Conservation (phyloP, 176 grass and related monocot species). For the Triticum aestivum region DNA sequence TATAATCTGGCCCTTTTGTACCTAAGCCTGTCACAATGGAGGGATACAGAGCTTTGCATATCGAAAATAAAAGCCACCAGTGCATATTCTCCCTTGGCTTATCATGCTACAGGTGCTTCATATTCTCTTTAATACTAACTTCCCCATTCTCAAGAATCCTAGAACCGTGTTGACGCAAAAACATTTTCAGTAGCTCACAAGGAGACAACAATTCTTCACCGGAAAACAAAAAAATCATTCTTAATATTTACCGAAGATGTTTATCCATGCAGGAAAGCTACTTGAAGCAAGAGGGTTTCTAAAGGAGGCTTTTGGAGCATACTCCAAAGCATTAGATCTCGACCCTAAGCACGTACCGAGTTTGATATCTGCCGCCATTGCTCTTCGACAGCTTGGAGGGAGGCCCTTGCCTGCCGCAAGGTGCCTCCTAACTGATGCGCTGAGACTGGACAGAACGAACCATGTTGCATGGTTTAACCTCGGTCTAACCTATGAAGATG, state of each 20-base stretch:
- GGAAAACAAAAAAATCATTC: not conserved
- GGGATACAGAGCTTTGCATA: slow-evolving; percentile 73
- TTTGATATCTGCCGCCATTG: slow-evolving; percentile 60
- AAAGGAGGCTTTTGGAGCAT: slow-evolving; percentile 58
- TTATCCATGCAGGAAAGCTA: slow-evolving; percentile 54
- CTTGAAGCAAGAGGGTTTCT: slow-evolving; percentile 57
- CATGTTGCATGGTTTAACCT: slow-evolving; percentile 89
- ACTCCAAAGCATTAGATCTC: slow-evolving; percentile 63
- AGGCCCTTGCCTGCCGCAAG: slow-evolving; percentile 49
- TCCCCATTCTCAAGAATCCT: not conserved
- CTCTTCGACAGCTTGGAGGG: slow-evolving; percentile 52
- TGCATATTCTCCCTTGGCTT: slow-evolving; percentile 54
- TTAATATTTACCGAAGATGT: slow-evolving; percentile 1
- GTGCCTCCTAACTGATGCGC: slow-evolving; percentile 64
- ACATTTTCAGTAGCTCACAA: not conserved
- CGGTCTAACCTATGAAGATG: slow-evolving; percentile 64
- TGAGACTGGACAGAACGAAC: slow-evolving; percentile 69
- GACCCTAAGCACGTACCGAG: slow-evolving; percentile 71
- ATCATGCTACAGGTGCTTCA: slow-evolving; percentile 69
- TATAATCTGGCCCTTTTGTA: slow-evolving; percentile 77
- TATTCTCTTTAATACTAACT: not conserved
- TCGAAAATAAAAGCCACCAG: slow-evolving; percentile 49
- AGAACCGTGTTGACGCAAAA: not conserved
- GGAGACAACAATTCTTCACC: not conserved
- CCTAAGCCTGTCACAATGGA: slow-evolving; percentile 68